Base-by-base conservation (phyloP, 2,329 filamentous ascomycete species). In the Pezicula neosporulosa region DNA sequence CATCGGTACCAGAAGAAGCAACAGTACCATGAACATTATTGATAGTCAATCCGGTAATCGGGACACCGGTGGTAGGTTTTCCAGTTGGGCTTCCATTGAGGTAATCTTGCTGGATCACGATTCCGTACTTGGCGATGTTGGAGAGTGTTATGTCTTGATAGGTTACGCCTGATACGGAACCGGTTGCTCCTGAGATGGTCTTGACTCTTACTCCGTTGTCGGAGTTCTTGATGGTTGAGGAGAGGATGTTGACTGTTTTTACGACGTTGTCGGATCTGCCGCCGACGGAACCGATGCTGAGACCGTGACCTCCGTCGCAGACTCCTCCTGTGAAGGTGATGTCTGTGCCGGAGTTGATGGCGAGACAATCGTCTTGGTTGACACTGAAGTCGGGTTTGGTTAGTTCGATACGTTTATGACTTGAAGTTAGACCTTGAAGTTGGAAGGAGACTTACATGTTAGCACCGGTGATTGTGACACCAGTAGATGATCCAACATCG, bases 61-160 rank as follows among this genome's bases (percentile, higher is more conserved):
- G 73, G 15, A 79, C 73, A 27, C 76, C 75, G 30, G 60, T 56
- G 39, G 72, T 75, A 7, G 75, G 71, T 0, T 18, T 65, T 15
- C 74, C 75, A 10, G 70, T 75, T 9, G 73, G 72, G 15, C 61
- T 64, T n/a, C 75, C 74, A 54, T 78, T 77, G 55, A 72, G 57
- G 56, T 78, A 83, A 59, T 81, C 77, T 67, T 83, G 80, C 64
- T 82, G 71, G 51, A 83, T 73, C 46, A 80, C 70, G 52, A 82
- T 73, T 27, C 77, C 79, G 62, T 81, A 79, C 21, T 73, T 68
- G 50, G 73, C 63, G 58, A 80, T 79, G 39, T 65, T 63, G 48
- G 66, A 70, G 1, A 81, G 67, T 2, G 68, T 69, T 62, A 81
- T 80, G 56, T 70, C 68, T 36, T 64, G 67, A 67, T 79, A 82